Percentiles rank a stretch among this genome's conserved stretches.
Conservation (phyloP, 192 early-diverging fungal genomes). For the Backusella psychrophila region DNA sequence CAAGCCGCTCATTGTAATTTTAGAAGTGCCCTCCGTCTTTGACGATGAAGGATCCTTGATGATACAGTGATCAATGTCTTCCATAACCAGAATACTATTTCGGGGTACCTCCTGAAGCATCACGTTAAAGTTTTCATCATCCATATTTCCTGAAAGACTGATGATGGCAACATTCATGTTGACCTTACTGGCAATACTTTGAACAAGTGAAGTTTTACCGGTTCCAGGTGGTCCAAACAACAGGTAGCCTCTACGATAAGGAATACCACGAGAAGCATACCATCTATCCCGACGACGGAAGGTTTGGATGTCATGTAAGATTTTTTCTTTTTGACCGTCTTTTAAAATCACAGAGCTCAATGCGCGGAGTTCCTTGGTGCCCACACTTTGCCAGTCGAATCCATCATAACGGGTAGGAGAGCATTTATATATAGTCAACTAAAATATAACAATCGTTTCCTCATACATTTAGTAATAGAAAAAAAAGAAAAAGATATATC, state of each 20-base stretch:
- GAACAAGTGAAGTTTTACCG: constrained; percentile 51
- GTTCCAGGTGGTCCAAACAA: constrained; percentile 54
- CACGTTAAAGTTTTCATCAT: constrained; percentile 41
- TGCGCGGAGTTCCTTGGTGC: constrained; percentile 31
- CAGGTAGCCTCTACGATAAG: constrained; percentile 52
- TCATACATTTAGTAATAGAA: neutral
- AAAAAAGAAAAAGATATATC: neutral
- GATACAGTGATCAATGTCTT: constrained; percentile 44
- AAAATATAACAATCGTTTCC: neutral
- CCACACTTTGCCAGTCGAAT: constrained; percentile 12
- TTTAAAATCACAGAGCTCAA: constrained; percentile 47
- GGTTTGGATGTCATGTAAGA: constrained; percentile 41
- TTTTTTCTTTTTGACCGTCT: constrained; percentile 44
- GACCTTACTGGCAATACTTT: constrained; percentile 48
- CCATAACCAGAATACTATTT: constrained; percentile 54
- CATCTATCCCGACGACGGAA: constrained; percentile 44
- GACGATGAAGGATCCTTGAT: constrained; percentile 19
- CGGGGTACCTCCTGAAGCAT: constrained; percentile 42
- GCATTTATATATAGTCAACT: constrained; percentile 13
- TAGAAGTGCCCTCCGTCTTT: constrained; percentile 9
- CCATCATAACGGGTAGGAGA: neutral
- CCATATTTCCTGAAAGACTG: constrained; percentile 42
- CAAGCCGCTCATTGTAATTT: constrained; percentile 41
- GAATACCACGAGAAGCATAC: constrained; percentile 50
- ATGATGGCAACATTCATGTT: constrained; percentile 50